Evolutionary conservation across 2,329 filamentous ascomycete genomes (phyloP).

Genomic region (Fusarium foetens): DNA sequence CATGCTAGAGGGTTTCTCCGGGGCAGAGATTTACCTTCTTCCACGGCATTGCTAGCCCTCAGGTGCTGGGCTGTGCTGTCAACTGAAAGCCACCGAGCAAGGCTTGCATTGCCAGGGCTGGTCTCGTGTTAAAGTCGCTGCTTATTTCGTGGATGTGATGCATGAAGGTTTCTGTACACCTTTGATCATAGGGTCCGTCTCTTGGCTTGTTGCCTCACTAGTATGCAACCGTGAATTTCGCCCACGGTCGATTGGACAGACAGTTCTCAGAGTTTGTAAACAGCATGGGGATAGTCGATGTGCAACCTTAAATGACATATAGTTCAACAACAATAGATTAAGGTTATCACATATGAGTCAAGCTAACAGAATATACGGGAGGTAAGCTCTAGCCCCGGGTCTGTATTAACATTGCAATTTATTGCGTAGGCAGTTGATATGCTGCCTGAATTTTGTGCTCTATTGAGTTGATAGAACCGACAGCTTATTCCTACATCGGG

Average conservation of each 20-base stretch:
- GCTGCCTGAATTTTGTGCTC: not conserved
- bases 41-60: fast-evolving
- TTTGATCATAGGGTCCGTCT: no score
- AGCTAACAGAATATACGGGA: no score
- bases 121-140: no score
- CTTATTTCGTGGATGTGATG: no score
- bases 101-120: no score
- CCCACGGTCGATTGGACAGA: not conserved
- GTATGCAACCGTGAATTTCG: no score
- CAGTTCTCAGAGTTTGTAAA: not conserved
- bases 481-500: fast-evolving
- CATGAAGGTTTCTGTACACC: no score
- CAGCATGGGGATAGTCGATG: fast-evolving
- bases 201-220: no score
- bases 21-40: not conserved
- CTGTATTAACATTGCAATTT: fast-evolving
- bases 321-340: not conserved
- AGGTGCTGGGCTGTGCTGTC: not conserved
- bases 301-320: no score
- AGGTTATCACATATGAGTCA: not conserved
- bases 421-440: not conserved
- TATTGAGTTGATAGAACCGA: not conserved
- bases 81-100: no score
- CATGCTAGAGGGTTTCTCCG: no score
- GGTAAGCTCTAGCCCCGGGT: no score